Base-by-base conservation (phyloP, 805 yeast genomes). In the Nakazawaea laoshanensis region DNA sequence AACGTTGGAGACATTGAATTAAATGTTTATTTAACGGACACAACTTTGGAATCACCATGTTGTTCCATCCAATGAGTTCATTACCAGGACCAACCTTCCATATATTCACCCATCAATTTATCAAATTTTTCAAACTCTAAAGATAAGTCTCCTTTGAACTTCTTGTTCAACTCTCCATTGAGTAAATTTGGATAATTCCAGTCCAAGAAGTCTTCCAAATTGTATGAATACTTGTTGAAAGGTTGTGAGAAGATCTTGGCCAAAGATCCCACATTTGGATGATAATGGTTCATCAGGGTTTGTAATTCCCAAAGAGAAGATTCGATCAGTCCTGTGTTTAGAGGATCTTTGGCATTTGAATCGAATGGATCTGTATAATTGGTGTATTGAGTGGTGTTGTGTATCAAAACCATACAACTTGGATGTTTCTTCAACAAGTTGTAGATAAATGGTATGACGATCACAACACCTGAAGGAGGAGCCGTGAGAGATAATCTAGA, bases 251-350 rank as follows among this genome's bases (percentile, higher is more conserved):
- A 82, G 19, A 92, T 83, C 50, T 76, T 79, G 12, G 96, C 96
- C 45, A 92, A 63, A 0, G 96, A 81, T 2, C 96, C 89, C 9
- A 92, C 86, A 48, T 92, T 92, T 11, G 97, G 96, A 58, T 92
- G 97, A 50, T 87, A 89, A 52, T 92, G 98, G 9, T 72, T 57
- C 33, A 46, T 43, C 62, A 78, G 74, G 0, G 94, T 67, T 38
- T 82, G 84, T 36, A 89, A 52, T 55, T 92, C 98, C 98, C 98
- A 92, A 30, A 88, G 56, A 0, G 96, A 88, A 1, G 95, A 83
- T 6, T 70, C 77, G 22, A 88, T 61, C 4, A 97, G 96, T 21
- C 73, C 63, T 1, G 96, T 81, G 37, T 69, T 61, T 37, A 80
- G 65, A 3, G 98, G 98, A 51, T 89, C 86, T 2, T 40, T 34